Evolutionary conservation across 441 rosid genomes (phyloP).

Genomic region (Aleurites moluccanus): DNA sequence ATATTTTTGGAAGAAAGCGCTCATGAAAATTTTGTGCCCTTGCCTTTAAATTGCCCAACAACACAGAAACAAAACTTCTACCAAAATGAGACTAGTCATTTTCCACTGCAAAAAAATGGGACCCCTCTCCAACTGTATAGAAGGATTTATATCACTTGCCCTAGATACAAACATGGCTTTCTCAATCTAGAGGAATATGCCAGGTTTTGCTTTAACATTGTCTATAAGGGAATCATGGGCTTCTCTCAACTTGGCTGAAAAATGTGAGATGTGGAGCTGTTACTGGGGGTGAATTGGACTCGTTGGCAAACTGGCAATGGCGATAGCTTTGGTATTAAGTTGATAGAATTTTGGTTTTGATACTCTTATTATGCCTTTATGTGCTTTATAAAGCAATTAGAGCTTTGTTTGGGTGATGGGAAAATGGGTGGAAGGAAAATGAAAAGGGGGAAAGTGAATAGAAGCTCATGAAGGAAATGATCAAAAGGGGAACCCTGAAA

Average conservation of each 20-base stretch:
- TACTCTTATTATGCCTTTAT: neutral
- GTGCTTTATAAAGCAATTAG: neutral
- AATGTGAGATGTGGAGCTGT: neutral
- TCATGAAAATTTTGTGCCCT: slow-evolving; percentile 8
- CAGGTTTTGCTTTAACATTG: neutral
- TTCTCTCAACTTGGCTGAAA: slow-evolving; percentile 1
- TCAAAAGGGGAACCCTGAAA: neutral
- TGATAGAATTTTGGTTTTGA: neutral
- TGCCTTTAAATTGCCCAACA: slow-evolving; percentile 12
- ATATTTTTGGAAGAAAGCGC: slow-evolving; percentile 11
- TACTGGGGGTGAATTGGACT: neutral
- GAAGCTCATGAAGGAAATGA: neutral
- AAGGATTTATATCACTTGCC: neutral
- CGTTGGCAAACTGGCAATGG: neutral
- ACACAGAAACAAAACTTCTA: slow-evolving; percentile 9
- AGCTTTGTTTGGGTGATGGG: neutral
- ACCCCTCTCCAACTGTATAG: neutral
- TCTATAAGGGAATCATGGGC: neutral
- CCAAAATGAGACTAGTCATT: slow-evolving; percentile 6
- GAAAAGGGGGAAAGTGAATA: too few relatives aligned
- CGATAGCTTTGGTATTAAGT: neutral
- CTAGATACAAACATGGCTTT: neutral
- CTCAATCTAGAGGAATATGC: slow-evolving; percentile 4
- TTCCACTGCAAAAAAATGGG: slow-evolving; percentile 10
- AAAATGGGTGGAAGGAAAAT: neutral